Base-by-base conservation (phyloP, 2,329 filamentous ascomycete species). In the Ilyonectria mors-panacis region DNA sequence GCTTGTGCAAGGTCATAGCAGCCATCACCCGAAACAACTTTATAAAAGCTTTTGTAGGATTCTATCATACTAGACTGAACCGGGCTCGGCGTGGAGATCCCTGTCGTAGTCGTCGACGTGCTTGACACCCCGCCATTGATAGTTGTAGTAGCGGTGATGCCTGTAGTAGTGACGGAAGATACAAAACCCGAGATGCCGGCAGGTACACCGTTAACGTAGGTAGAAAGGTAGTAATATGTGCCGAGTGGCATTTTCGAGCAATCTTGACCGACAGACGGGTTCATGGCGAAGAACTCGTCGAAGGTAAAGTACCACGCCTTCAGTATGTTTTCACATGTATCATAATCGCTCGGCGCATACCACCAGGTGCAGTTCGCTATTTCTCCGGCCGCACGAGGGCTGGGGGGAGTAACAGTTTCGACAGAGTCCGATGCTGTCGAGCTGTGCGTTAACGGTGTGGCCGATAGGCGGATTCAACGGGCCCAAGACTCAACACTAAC, bases 151-250 rank as follows among this genome's bases (percentile, higher is more conserved):
- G 26, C 30, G 15, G 45, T 28, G 26, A 37, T 37, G 35, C 35
- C 35, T 37, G 35, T 37, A 13, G 35, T 37, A 37, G 35, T 37
- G 35, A 37, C 35, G 13, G 35, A 37, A 37, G 35, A 37, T 13
- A 15, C 35, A 37, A 37, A 37, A 15, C 35, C 35, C 35, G 35
- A 37, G 35, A 39, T 37, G 30, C 57, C 47, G 45, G 28, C 33
- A 26, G 57, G 45, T 12, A 19, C 19, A 15, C 35, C 30, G 6
- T 26, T 23, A 10, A 13, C 13, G 33, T 51, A 50, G 21, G 53
- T 63, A 13, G 63, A 63, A 37, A 67, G 42, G 50, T 62, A 68
- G 28, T 70, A 70, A 30, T 59, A 66, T 23, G 68, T 70, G 47
- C 68, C 65, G 19, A 63, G 26, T 19, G 55, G 33, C 21, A 70